Evolutionary conservation across 2,329 filamentous ascomycete genomes (phyloP), one percentile per base, ranked within the genome.

Genomic region (Penicillium sp.): DNA sequence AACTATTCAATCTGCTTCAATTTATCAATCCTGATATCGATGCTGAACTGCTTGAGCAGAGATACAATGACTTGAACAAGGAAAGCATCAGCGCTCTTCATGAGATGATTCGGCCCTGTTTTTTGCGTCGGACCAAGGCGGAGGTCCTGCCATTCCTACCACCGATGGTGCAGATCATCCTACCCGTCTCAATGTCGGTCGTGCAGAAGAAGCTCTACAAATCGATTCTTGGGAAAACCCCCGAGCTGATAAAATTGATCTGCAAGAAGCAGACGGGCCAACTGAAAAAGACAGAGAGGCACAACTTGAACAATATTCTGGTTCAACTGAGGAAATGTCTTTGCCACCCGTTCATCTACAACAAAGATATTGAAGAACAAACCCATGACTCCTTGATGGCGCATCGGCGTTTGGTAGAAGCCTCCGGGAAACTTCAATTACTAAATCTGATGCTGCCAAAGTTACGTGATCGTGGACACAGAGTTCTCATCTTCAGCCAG

Each of bases 271-370:
- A 87, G 29, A 80, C 80, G 40, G 85, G 82, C 58, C 76, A 72
- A 43, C 62, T 91, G 46, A 90, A 87, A 64, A 79, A 82, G 24
- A 82, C 81, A 14, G 92, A 97, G 55, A 84, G 89, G 5, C 87
- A 90, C 37, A 93, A 87, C 59, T 76, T 97, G 53, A 96, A 89
- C 81, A 99, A 99, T 65, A 96, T 99, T 34, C 75, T 99, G 39
- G 91, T 97, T 84, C 94, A 99, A 71, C 81, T 99, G 16, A 86
- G 94, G 16, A 97, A 97, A 71, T 96, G 91, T 61, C 80, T 99
- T 2, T 97, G 93, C 61, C 95, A 99, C 73, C 94, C 95, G 0
- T 99, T 97, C 69, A 87, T 97, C 46, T 99, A 97, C 79, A 97
- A 87, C 66, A 81, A 85, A 36, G 87, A 89, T 19, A 94, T 99